Evolutionary conservation across 2,329 filamentous ascomycete species (phyloP).

Genomic region (Fusarium sp.): DNA sequence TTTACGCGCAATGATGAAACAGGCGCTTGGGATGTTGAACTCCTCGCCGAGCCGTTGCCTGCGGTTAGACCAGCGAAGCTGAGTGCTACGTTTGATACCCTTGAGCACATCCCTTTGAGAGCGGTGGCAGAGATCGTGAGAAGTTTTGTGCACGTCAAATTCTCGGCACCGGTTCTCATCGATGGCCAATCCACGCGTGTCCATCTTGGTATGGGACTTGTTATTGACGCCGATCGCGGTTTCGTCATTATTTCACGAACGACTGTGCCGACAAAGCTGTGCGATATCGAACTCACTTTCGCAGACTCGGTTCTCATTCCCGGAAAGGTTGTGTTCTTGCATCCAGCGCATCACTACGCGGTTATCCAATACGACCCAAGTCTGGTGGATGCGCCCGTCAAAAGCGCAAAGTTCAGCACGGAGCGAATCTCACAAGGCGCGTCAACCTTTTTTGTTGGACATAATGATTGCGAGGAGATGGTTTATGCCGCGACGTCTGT

Average conservation of each 20-base stretch:
- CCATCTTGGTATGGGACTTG: constrained; percentile 93
- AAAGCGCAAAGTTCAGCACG: constrained; percentile 84
- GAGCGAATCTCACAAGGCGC: constrained; percentile 91
- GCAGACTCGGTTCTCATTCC: constrained; percentile 97
- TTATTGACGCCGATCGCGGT: constrained; percentile 95
- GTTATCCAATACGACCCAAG: constrained; percentile 94
- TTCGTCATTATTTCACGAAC: constrained; percentile 93
- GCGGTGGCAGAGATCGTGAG: constrained; percentile 91
- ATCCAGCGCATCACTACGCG: constrained; percentile 95
- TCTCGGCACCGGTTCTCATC: constrained; percentile 92
- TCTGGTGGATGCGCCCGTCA: constrained; percentile 90
- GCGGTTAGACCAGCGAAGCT: constrained; percentile 76
- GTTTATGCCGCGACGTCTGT: constrained; percentile 94
- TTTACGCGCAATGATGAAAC: constrained; percentile 89
- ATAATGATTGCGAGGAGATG: constrained; percentile 93
- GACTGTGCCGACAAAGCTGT: constrained; percentile 94
- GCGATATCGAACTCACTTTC: constrained; percentile 94
- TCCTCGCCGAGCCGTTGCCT: constrained; percentile 83
- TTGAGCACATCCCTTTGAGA: constrained; percentile 87
- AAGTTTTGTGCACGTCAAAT: constrained; percentile 93
- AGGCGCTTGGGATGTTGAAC: constrained; percentile 92
- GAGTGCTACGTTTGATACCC: constrained; percentile 89
- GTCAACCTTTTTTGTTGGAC: constrained; percentile 94
- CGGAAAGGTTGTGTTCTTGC: constrained; percentile 93
- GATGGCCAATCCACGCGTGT: constrained; percentile 74